Percentiles rank a stretch among this genome's conserved stretches.
These are phyloP conservation scores for Phytomonas sp. DNA, from an alignment of 208 protist species.

Conservation along the genomic window DNA sequence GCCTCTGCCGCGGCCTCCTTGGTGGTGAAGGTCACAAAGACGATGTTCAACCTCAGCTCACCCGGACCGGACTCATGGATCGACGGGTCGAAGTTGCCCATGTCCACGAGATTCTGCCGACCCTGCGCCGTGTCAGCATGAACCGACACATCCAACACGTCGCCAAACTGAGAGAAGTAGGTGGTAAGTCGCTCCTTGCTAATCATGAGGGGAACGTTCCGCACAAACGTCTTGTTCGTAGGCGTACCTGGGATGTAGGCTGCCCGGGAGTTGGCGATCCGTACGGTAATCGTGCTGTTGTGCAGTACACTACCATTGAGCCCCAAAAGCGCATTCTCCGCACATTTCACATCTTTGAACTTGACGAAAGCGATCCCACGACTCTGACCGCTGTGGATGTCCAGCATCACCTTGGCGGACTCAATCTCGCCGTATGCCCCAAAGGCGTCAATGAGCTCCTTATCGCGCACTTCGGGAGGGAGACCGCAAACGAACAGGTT, in stretches of 20 bases:
- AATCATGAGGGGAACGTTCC: conserved; percentile 51
- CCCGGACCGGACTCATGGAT: not conserved
- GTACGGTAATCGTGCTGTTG: conserved; percentile 34
- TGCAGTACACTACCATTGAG: conserved; percentile 31
- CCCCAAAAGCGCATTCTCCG: conserved; percentile 31
- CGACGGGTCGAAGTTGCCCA: too few relatives aligned
- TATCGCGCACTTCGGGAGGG: conserved; percentile 28
- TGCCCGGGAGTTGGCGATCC: conserved; percentile 53
- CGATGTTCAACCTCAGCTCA: conserved; percentile 45
- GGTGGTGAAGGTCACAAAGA: conserved; percentile 63
- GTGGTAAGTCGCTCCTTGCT: conserved; percentile 25
- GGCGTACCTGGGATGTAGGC: conserved; percentile 58
- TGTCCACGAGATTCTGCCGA: not conserved
- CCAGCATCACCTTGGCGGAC: conserved; percentile 78
- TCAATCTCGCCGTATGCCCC: conserved; percentile 38
- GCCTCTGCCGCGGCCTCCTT: conserved; percentile 47
- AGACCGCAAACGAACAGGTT: conserved; percentile 75
- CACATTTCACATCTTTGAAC: conserved; percentile 29
- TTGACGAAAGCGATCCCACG: conserved; percentile 75
- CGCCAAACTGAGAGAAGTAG: conserved; percentile 55
- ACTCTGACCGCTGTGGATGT: conserved; percentile 68
- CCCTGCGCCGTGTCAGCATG: conserved; percentile 49
- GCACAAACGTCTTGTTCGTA: conserved; percentile 68
- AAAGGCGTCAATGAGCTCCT: conserved; percentile 36
- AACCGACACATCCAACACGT: conserved; percentile 62